A percentile compares a stretch with the other conserved stretches of the same genome.
These are phyloP conservation scores for Ceratocystis cacaofunesta DNA, from an alignment of 2,329 filamentous ascomycete species.

Conservation along the genomic window DNA sequence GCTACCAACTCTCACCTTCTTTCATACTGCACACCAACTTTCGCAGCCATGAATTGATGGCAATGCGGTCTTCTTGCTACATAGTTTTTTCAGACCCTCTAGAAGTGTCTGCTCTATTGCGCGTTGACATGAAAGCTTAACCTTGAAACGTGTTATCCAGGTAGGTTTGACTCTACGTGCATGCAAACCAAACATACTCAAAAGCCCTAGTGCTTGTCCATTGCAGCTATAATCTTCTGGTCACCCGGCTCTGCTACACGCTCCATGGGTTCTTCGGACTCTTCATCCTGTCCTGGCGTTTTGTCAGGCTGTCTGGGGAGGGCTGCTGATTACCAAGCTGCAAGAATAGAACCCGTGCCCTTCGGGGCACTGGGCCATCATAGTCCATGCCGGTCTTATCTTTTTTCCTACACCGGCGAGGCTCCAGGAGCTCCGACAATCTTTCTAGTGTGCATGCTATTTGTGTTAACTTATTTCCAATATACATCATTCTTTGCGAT, in stretches of 20 bases:
- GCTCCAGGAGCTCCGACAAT: conserved; percentile 30
- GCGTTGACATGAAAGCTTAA: neutral
- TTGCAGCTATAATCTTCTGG: conserved; percentile 11
- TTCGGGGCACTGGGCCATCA: conserved; percentile 25
- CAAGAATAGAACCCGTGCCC: conserved; percentile 22
- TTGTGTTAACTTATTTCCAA: neutral
- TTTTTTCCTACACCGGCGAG: conserved; percentile 26
- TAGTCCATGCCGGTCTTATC: conserved; percentile 27
- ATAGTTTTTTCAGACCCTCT: neutral
- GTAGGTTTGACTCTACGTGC: neutral
- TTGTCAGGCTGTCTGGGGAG: conserved; percentile 12
- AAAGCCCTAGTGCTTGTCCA: neutral
- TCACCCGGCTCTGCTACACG: conserved; percentile 16
- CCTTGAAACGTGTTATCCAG: neutral
- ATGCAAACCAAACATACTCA: neutral
- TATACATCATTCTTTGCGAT: neutral
- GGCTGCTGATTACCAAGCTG: conserved; percentile 20
- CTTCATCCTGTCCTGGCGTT: conserved; percentile 9
- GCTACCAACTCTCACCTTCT: neutral
- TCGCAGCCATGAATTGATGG: neutral
- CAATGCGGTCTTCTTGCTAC: neutral
- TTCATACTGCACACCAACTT: neutral
- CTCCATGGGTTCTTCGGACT: conserved; percentile 17
- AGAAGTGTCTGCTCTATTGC: neutral
- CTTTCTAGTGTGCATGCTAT: neutral